Conservation (phyloP, 495 filamentous ascomycete species). For the Aspergillus coremiiformis region DNA sequence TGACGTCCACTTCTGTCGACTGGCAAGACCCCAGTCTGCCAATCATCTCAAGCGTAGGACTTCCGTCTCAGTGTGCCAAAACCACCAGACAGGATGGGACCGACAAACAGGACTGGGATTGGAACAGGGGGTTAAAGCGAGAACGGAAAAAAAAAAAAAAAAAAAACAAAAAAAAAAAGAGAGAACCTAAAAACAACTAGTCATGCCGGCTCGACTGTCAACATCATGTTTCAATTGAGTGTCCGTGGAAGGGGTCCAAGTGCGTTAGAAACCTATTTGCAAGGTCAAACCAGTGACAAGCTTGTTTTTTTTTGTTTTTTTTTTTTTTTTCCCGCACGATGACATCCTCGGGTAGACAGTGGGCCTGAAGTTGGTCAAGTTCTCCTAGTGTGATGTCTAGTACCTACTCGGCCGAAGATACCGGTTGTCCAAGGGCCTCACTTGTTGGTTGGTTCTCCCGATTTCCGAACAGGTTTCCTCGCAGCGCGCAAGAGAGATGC, state of each 20-base stretch:
- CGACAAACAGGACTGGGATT: not conserved
- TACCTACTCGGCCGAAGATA: not conserved
- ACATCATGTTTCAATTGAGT: not conserved
- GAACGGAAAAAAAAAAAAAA: not conserved
- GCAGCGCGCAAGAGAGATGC: too few species aligned
- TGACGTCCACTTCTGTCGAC: not conserved
- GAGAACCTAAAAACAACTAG: too few species aligned
- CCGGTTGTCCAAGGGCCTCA: not conserved
- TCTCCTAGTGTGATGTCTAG: too few species aligned
- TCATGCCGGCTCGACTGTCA: not conserved
- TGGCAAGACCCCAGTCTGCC: not conserved
- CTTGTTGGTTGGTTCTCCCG: not conserved
- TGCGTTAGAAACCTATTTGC: conserved; percentile 1
- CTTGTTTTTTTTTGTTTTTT: not conserved
- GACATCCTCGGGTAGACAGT: not conserved
- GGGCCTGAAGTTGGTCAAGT: not conserved
- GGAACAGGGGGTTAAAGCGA: not conserved
- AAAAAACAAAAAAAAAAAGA: not conserved
- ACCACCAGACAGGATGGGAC: too few species aligned
- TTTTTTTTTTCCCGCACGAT: too few species aligned
- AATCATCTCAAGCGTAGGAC: not conserved
- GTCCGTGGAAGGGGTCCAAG: conserved; percentile 1
- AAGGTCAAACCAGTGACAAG: not conserved
- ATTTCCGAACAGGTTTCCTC: too few species aligned
- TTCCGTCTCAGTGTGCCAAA: too few species aligned